A percentile compares a stretch with the other conserved stretches of the same genome.
These are phyloP conservation scores for Epichloe hybrida DNA, from an alignment of 2,329 filamentous ascomycete species.

Conservation along the genomic window DNA sequence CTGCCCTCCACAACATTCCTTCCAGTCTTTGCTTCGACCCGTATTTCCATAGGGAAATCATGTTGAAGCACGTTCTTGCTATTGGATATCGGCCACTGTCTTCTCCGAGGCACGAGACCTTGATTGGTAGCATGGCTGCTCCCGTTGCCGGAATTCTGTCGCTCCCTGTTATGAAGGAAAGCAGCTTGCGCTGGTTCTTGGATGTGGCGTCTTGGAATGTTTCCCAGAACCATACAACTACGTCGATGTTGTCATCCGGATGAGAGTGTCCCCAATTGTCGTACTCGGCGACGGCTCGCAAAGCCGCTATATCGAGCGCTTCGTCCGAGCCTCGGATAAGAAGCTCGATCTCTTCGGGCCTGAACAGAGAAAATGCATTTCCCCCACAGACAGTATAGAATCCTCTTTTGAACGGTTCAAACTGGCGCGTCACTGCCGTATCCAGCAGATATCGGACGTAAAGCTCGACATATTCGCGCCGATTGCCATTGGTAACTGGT, in stretches of 20 bases:
- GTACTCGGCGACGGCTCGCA: constrained; percentile 67
- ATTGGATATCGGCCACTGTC: constrained; percentile 66
- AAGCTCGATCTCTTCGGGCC: constrained; percentile 83
- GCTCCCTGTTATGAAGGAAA: constrained; percentile 81
- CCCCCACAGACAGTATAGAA: constrained; percentile 92
- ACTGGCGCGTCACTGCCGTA: constrained; percentile 63
- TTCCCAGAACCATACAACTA: constrained; percentile 81
- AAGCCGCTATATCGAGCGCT: constrained; percentile 59
- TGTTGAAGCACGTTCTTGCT: constrained; percentile 85
- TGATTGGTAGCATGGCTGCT: constrained; percentile 63
- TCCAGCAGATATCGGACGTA: constrained; percentile 75
- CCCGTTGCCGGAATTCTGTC: constrained; percentile 85
- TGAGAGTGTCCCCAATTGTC: constrained; percentile 58
- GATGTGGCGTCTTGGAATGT: constrained; percentile 55
- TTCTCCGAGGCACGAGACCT: constrained; percentile 61
- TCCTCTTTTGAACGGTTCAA: constrained; percentile 85
- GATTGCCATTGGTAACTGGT: constrained; percentile 71
- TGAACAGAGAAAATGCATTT: constrained; percentile 75
- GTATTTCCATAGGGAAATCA: constrained; percentile 65
- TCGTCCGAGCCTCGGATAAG: constrained; percentile 78
- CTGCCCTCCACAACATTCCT: constrained; percentile 66
- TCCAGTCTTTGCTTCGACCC: constrained; percentile 52
- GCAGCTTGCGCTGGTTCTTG: constrained; percentile 58
- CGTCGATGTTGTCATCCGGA: constrained; percentile 46
- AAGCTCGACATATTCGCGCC: constrained; percentile 73